phyloP scores from a whole-genome alignment of 352 stramenopile genomes.

The Globisporangium okanoganense region DNA sequence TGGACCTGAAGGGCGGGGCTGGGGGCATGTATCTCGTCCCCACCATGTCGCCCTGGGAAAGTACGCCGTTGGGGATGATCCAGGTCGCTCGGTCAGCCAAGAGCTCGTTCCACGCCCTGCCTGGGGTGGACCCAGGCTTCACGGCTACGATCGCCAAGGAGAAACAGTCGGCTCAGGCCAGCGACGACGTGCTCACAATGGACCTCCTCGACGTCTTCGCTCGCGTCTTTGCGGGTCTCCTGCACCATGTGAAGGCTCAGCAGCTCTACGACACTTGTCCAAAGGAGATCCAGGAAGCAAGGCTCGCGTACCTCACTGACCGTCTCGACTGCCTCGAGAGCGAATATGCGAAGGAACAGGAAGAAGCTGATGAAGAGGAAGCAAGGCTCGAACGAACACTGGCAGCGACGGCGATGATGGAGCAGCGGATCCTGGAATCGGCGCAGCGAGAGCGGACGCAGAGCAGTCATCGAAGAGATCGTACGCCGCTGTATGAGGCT shows the following conservation, averaged over 20 bases:
- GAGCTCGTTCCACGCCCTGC: conserved; percentile 10
- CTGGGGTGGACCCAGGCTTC: conserved; percentile 5
- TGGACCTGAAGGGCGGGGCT: conserved; percentile 54
- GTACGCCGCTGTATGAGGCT: neutral
- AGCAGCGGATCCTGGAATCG: conserved; percentile 32
- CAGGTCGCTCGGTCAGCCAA: conserved; percentile 51
- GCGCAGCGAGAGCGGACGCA: conserved; percentile 16
- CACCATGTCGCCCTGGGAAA: conserved; percentile 50
- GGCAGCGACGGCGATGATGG: conserved; percentile 22
- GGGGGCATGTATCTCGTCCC: conserved; percentile 53
- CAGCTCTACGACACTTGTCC: conserved; percentile 50
- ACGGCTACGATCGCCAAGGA: conserved; percentile 30
- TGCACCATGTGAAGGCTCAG: conserved; percentile 51
- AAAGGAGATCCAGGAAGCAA: conserved; percentile 42
- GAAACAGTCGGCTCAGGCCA: conserved; percentile 32
- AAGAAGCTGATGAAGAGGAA: conserved; percentile 19
- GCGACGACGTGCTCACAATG: conserved; percentile 49
- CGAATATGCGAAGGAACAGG: conserved; percentile 28
- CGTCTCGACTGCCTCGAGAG: conserved; percentile 36
- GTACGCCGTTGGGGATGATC: conserved; percentile 52
- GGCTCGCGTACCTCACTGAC: conserved; percentile 36
- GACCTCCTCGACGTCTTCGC: conserved; percentile 55
- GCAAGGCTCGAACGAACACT: conserved; percentile 19
- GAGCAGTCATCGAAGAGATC: neutral
- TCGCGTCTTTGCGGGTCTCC: conserved; percentile 46